Evolutionary conservation across 768 basidiomycete genomes (phyloP), one percentile per base, ranked within the genome.

Genomic region (Paxillus involutus): DNA sequence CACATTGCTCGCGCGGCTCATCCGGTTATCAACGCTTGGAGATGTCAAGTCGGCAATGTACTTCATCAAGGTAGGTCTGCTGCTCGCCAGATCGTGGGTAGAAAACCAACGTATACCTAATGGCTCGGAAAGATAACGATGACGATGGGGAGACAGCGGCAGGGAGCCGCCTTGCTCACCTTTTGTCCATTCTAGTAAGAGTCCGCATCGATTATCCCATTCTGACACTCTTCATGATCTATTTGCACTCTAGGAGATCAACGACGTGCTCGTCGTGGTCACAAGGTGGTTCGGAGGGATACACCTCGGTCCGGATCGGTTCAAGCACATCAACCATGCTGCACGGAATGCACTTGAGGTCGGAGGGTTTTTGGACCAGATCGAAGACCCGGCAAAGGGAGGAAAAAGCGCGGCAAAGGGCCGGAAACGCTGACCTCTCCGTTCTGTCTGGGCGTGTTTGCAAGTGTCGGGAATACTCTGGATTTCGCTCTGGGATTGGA

Each of bases 101-200:
- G 29, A 52, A 56, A 35, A 35, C 35, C 12, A 35, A 14, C 35
- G 3, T 35, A 35, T 14, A 35, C 35, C 5, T 35, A 1, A 6
- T 10, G 11, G 13, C 10, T 29, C 59, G 29, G 40, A 41, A 59
- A 93, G 95, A 98, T 64, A 95, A 97, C 54, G 92, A 95, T 52
- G 95, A 98, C 55, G 91, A 98, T 53, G 92, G 94, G 2, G 96
- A 99, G 73, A 85, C 89, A 0, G 94, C 92, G 1, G 96, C 96
- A 17, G 96, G 96, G 5, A 85, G 89, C 41, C 81, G 96, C 16
- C 73, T 98, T 19, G 92, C 92, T 1, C 95, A 98, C 69, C 78
- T 99, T 2, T 73, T 99, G 5, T 92, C 94, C 58, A 93, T 96
- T 44, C 68, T 97, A 44, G 91, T 91, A 55, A 47, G 83, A 63